Percentiles rank a stretch among this genome's conserved stretches.
Evolutionary conservation across 345 rosid species (phyloP).

Genomic region (Cardiospermum halicacabum): DNA sequence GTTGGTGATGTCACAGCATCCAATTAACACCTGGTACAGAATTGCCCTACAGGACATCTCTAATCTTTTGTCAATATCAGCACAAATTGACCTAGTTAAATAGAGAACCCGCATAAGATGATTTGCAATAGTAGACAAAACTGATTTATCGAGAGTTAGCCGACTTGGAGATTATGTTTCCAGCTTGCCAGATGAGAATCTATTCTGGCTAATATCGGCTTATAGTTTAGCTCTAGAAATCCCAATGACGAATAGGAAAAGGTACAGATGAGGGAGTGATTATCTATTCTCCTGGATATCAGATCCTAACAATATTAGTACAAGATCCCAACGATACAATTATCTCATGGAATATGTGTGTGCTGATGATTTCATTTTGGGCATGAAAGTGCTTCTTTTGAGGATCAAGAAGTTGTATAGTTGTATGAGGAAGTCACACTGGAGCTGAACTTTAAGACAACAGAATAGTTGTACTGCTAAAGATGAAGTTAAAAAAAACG

Average conservation of each 20-base stretch:
- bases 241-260: conserved; percentile 12
- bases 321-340: neutral
- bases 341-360: neutral
- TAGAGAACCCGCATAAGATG: too few species aligned
- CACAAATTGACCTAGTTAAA: too few species aligned
- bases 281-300: neutral
- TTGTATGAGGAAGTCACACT: neutral
- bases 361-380: neutral
- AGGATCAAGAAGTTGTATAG: neutral
- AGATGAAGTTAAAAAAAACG: neutral
- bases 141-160: too few species aligned
- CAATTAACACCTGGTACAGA: too few species aligned
- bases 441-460: neutral
- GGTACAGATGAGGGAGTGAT: neutral
- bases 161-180: too few species aligned
- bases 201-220: too few species aligned
- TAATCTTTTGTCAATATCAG: too few species aligned
- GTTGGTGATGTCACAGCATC: too few species aligned
- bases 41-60: too few species aligned
- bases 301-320: neutral
- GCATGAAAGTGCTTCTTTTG: neutral
- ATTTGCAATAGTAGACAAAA: too few species aligned
- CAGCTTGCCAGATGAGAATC: too few species aligned
- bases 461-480: neutral
- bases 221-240: too few species aligned